These are phyloP conservation scores for Gossypium sturtianum DNA, from an alignment of 345 rosid species.

Conservation along the genomic window DNA sequence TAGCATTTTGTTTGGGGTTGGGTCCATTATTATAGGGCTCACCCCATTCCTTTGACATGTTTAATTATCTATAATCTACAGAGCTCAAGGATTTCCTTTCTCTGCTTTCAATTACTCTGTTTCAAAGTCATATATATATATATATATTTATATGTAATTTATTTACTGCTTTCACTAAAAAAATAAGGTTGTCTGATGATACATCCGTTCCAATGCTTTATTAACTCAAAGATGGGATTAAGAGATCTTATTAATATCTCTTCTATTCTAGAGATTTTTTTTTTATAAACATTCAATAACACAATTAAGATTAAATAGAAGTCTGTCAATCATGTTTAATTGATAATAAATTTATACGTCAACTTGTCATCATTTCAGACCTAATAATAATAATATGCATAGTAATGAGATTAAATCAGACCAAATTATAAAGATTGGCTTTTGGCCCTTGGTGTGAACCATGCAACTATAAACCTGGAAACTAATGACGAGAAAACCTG, in stretches of 20 bases:
- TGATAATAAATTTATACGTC: no score
- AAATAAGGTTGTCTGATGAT: not conserved
- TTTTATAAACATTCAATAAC: no score
- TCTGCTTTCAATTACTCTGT: not conserved
- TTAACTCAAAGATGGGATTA: no score
- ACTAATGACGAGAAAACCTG: not conserved
- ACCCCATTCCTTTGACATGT: constrained; percentile 23
- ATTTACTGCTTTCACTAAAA: not conserved
- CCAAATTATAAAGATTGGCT: not conserved
- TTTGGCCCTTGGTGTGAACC: not conserved
- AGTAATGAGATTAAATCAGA: no score
- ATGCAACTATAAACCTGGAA: not conserved
- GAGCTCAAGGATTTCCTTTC: no score
- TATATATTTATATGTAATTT: not conserved
- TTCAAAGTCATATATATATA: not conserved
- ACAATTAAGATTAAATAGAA: no score
- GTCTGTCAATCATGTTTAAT: no score
- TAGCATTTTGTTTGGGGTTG: constrained; percentile 28
- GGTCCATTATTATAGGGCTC: constrained; percentile 27
- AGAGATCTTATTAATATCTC: no score
- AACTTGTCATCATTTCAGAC: no score
- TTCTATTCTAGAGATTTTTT: no score
- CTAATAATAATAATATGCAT: no score
- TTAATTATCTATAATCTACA: not conserved
- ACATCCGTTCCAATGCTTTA: no score